These are phyloP conservation scores for Laburnicola sp. DNA, from an alignment of 2,329 filamentous ascomycete species.

Conservation along the genomic window DNA sequence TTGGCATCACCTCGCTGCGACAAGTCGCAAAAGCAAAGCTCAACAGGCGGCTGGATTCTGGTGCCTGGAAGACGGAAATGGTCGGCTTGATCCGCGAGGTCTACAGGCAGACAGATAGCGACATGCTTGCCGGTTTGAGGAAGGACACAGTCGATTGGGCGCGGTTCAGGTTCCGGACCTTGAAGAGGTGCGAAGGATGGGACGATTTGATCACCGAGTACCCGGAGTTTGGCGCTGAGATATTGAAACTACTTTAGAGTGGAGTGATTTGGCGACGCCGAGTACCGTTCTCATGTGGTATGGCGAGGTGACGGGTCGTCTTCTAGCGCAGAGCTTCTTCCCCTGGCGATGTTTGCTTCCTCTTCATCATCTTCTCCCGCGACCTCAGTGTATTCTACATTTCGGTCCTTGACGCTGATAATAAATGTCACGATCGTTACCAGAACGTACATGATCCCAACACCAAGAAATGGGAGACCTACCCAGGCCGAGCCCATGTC, in stretches of 20 bases:
- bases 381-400: constrained; percentile 24
- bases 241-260: too few species aligned
- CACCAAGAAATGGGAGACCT: constrained; percentile 49
- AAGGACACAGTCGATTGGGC: constrained; percentile 10
- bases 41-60: constrained; percentile 5
- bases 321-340: constrained; percentile 21
- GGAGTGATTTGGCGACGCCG: too few species aligned
- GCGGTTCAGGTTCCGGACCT: constrained; percentile 7
- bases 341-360: constrained; percentile 8
- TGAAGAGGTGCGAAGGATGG: constrained; percentile 14
- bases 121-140: constrained; percentile 3
- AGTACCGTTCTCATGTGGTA: too few species aligned
- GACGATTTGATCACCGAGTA: constrained; percentile 14
- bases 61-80: constrained; percentile 11
- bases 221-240: constrained; percentile 15
- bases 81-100: constrained; percentile 15
- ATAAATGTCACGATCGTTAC: constrained; percentile 34
- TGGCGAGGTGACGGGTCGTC: constrained; percentile 5
- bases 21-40: constrained; percentile 16
- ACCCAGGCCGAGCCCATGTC: constrained; percentile 52
- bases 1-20: constrained; percentile 12
- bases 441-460: constrained; percentile 27
- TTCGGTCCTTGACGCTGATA: constrained; percentile 31
- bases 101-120: constrained; percentile 10
- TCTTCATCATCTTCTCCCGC: constrained; percentile 21